Percentiles rank a stretch among this genome's conserved stretches.
Conservation (phyloP, 2,329 filamentous ascomycete species). For the Akanthomyces lecanii region DNA sequence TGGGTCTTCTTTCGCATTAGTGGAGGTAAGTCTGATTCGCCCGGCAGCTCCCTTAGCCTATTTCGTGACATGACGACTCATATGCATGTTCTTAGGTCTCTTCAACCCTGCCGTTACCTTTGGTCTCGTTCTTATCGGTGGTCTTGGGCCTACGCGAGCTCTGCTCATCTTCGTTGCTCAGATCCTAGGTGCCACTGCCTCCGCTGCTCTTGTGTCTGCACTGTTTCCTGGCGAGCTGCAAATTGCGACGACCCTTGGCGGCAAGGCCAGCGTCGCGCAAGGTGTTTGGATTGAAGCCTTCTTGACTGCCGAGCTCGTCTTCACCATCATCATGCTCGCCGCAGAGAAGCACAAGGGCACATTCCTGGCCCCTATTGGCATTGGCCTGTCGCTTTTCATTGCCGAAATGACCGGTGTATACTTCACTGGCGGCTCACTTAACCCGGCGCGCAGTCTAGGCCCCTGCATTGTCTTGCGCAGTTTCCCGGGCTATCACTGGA, state of each 20-base stretch:
- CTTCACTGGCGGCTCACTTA: constrained; percentile 46
- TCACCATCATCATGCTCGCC: constrained; percentile 49
- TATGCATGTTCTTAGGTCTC: constrained; percentile 20
- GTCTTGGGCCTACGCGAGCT: constrained; percentile 42
- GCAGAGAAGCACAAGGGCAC: constrained; percentile 46
- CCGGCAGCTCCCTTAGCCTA: too few relatives aligned
- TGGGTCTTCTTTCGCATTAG: constrained; percentile 47
- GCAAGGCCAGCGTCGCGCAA: constrained; percentile 37
- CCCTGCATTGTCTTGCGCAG: constrained; percentile 40
- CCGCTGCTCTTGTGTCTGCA: constrained; percentile 19
- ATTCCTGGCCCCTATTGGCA: constrained; percentile 45
- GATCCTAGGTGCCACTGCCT: constrained; percentile 19
- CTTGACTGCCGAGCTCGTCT: constrained; percentile 44
- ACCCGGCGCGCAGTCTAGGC: constrained; percentile 44
- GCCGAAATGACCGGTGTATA: constrained; percentile 43
- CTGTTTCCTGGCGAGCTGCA: constrained; percentile 25
- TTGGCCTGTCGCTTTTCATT: constrained; percentile 44
- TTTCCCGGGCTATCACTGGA: constrained; percentile 44
- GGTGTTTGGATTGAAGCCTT: constrained; percentile 49
- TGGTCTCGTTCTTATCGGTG: constrained; percentile 47
- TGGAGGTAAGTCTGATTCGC: constrained; percentile 21
- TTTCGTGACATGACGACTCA: not conserved
- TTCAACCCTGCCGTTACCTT: constrained; percentile 43
- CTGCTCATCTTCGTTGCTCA: constrained; percentile 23
- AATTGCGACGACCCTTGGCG: constrained; percentile 38